Base-by-base conservation (phyloP, 78 protist species). In the Monosiga brevicollis region DNA sequence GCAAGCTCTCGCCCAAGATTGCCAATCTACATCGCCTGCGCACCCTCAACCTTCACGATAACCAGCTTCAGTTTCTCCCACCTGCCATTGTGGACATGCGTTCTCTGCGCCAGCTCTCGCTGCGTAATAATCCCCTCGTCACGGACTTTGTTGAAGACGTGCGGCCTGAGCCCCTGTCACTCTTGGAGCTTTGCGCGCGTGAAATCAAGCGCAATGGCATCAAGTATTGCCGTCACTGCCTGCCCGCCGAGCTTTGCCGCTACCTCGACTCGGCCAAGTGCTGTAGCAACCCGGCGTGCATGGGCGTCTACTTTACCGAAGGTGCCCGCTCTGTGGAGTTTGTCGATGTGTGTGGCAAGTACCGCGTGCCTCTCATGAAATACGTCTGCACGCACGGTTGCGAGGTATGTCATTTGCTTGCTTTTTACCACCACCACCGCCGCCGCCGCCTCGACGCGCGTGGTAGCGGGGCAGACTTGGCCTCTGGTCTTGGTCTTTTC, bases 271-370 rank as follows among this genome's bases (percentile, higher is more conserved):
- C 73, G 3, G 81, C 72, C 3, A 10, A n/a, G 25, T 39, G 62
- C 22, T 77, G 81, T 38, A 35, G 32, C 1, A 77, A 77, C 81
- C 81, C 81, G 11, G 71, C 62, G 36, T 77, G 81, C 81, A 6
- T n/a, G 37, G 81, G 81, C 81, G 81, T 77, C 24, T 77, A 77
- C 71, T 77, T 77, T 25, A n/a, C 9, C 38, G 34, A 37, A 26
- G n/a, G 73, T 38, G 34, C 25, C 39, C 35, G 25, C 26, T 11
- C 2, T 42, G 71, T 77, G 39, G 26, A 77, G 24, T 42, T 77
- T 42, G 81, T 42, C 38, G 81, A 77, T 42, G 40, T 77, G 39
- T 77, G 81, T 62, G 81, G 81, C 36, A 77, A 77, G 71, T 77
- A 77, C 43, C 81, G 71, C 35, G 81, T 77, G 3, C 81, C 81